Conservation (phyloP, 345 rosid species). For the Gossypium sturtianum region DNA sequence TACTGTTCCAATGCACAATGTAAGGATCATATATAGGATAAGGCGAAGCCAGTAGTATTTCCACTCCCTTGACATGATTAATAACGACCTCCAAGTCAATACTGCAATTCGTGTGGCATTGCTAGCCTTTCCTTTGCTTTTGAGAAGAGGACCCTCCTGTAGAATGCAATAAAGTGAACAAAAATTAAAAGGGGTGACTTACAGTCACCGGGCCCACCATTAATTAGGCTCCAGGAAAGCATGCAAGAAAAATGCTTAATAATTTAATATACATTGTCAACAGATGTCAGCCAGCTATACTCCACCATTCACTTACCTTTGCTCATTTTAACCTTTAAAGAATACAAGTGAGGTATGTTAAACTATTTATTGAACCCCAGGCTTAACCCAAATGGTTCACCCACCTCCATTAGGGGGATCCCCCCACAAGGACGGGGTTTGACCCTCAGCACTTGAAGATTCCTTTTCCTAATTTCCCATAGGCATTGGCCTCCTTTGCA, state of each 20-base stretch:
- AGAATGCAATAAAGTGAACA: slow-evolving; percentile 13
- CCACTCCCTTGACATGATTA: slow-evolving; percentile 98
- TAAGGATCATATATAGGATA: slow-evolving; percentile 74
- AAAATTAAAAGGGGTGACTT: slow-evolving; percentile 1
- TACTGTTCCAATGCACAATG: slow-evolving; percentile 70
- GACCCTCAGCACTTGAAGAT: not conserved
- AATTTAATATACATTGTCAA: not conserved
- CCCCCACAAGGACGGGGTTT: not conserved
- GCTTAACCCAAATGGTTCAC: not conserved
- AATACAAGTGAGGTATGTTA: not conserved
- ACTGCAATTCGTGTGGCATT: slow-evolving; percentile 76
- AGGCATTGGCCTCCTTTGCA: not conserved
- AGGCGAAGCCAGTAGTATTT: slow-evolving; percentile 97
- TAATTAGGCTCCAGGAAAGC: not conserved
- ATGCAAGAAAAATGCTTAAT: not conserved
- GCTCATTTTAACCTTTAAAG: not conserved
- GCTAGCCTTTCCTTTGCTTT: slow-evolving; percentile 86
- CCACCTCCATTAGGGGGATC: not conserved
- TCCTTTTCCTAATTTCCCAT: not conserved
- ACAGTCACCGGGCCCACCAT: not conserved
- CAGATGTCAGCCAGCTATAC: slow-evolving; percentile 5
- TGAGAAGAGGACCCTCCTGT: slow-evolving; percentile 91
- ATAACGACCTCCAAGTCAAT: slow-evolving; percentile 91
- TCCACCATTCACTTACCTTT: not conserved
- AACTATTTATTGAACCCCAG: not conserved